These are phyloP conservation scores for Thalia dealbata DNA, from an alignment of 176 grass and related monocot genomes.

Conservation along the genomic window DNA sequence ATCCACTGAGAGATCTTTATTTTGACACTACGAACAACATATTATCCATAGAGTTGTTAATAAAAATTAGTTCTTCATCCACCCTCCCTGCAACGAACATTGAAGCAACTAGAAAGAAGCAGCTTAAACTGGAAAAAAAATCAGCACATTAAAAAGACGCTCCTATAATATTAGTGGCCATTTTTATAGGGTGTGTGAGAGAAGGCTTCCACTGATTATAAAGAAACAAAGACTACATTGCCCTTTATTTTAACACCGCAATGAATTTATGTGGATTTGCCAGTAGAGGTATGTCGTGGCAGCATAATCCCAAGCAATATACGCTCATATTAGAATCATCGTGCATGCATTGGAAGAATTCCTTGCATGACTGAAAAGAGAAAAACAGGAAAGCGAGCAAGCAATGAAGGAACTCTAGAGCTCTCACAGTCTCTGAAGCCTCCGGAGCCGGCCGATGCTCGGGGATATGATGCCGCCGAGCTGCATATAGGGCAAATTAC, in stretches of 20 bases:
- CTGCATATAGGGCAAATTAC: conserved; percentile 95
- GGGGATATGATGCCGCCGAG: conserved; percentile 75
- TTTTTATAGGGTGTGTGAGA: background rate
- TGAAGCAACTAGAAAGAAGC: background rate
- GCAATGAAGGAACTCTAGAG: background rate
- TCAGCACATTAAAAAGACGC: background rate
- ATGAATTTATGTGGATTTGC: no score
- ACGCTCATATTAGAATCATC: background rate
- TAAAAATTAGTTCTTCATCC: no score
- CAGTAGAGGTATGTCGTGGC: no score
- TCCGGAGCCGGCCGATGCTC: conserved; percentile 68
- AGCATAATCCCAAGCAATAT: background rate
- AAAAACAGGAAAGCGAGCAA: background rate
- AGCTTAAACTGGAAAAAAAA: background rate
- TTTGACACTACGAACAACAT: no score
- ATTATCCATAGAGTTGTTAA: no score
- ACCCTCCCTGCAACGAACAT: background rate
- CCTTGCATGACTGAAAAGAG: background rate
- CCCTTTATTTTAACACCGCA: no score
- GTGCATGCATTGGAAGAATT: background rate
- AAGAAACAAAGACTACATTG: no score
- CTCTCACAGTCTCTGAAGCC: conserved; percentile 74
- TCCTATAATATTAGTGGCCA: no score
- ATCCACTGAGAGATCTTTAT: no score
- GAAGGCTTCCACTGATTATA: background rate